Evolutionary conservation across 768 basidiomycete genomes (phyloP).

Genomic region (Suillus weaverae): DNA sequence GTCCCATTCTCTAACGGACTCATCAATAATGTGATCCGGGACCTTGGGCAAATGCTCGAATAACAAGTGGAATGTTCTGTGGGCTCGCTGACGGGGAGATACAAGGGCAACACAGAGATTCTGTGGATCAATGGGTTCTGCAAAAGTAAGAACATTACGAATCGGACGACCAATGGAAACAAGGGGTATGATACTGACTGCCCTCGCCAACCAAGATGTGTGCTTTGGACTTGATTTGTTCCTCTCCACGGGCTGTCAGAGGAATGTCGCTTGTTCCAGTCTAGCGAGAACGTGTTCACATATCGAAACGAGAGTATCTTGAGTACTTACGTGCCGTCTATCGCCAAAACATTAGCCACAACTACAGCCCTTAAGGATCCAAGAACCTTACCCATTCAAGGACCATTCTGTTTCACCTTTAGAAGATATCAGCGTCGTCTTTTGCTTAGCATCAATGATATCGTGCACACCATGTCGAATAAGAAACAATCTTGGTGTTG

Average conservation of each 20-base stretch:
- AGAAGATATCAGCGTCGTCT: not conserved
- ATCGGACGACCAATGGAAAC: not conserved
- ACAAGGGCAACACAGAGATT: constrained; percentile 76
- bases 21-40: constrained; percentile 59
- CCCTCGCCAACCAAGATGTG: constrained; percentile 70
- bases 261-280: constrained; percentile 89
- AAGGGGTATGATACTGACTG: constrained; percentile 48
- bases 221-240: constrained; percentile 66
- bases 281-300: constrained; percentile 38
- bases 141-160: not conserved
- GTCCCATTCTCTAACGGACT: constrained; percentile 83
- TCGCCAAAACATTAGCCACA: constrained; percentile 3
- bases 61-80: constrained; percentile 80
- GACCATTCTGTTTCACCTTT: constrained; percentile 95
- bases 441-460: not conserved
- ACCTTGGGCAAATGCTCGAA: constrained; percentile 50
- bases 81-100: constrained; percentile 87
- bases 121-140: constrained; percentile 76
- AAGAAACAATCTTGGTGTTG: constrained; percentile 75
- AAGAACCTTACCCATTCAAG: constrained; percentile 63
- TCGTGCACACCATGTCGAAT: constrained; percentile 67
- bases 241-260: constrained; percentile 73
- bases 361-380: constrained; percentile 3
- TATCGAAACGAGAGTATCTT: not conserved
- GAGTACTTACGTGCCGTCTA: constrained; percentile 60